phyloP scores from a whole-genome alignment of 768 basidiomycete species.

The Tephrocybe sp. region DNA sequence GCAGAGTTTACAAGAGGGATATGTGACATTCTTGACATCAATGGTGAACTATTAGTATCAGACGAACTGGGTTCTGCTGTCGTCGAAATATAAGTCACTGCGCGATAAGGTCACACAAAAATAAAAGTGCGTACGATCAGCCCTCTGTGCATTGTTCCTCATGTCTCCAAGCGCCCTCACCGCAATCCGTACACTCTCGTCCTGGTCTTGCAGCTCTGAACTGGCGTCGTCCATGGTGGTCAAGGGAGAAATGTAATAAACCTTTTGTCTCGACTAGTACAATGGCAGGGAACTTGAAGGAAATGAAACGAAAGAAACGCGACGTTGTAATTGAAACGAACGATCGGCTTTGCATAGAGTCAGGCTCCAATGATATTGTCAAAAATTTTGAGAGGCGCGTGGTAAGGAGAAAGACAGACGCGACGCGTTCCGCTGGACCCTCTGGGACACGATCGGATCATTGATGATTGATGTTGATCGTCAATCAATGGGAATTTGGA shows the following conservation, averaged over 20 bases:
- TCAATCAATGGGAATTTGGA: too few relatives aligned
- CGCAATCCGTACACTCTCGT: slow-evolving; percentile 79
- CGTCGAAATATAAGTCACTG: not conserved
- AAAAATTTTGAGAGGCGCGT: too few relatives aligned
- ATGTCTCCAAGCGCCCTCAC: slow-evolving; percentile 76
- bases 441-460: too few relatives aligned
- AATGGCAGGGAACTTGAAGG: too few relatives aligned
- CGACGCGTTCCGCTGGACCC: too few relatives aligned
- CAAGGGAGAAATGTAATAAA: slow-evolving; percentile 14
- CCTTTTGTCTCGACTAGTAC: too few relatives aligned
- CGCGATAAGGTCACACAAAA: not conserved
- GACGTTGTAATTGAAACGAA: too few relatives aligned
- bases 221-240: slow-evolving; percentile 17
- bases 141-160: slow-evolving; percentile 46
- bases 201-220: slow-evolving; percentile 43
- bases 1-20: slow-evolving; percentile 74
- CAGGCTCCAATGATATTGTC: too few relatives aligned
- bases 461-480: too few relatives aligned
- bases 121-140: slow-evolving; percentile 10
- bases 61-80: slow-evolving; percentile 6
- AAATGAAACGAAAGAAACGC: too few relatives aligned
- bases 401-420: too few relatives aligned
- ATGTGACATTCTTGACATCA: slow-evolving; percentile 55
- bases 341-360: too few relatives aligned
- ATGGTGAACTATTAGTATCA: slow-evolving; percentile 28